Conservation (phyloP, 805 yeast species). For the Zygosaccharomyces rouxii region DNA sequence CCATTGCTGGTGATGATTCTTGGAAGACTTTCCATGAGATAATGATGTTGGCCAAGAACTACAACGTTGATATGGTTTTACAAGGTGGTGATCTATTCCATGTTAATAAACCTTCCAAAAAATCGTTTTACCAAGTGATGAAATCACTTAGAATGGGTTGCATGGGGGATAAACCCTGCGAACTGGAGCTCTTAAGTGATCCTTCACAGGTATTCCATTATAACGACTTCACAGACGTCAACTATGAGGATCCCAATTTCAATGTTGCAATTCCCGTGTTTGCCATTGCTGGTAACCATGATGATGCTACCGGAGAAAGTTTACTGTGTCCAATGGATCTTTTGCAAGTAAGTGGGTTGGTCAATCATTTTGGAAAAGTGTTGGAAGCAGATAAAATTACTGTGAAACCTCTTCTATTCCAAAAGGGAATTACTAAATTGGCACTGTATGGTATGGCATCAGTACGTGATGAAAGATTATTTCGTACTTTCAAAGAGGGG, state of each 20-base stretch:
- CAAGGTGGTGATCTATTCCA: constrained; percentile 95
- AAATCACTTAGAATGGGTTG: constrained; percentile 65
- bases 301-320: constrained; percentile 88
- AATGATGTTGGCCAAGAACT: constrained; percentile 59
- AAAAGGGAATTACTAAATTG: constrained; percentile 75
- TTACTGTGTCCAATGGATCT: constrained; percentile 82
- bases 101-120: constrained; percentile 80
- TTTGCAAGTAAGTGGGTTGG: constrained; percentile 70
- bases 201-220: constrained; percentile 55
- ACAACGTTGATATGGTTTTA: constrained; percentile 80
- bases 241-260: constrained; percentile 85
- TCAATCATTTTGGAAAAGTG: constrained; percentile 87
- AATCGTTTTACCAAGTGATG: constrained; percentile 79
- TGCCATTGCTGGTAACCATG: constrained; percentile 94
- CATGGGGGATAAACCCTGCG: constrained; percentile 84
- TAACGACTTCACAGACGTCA: constrained; percentile 64
- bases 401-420: constrained; percentile 71
- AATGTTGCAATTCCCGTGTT: constrained; percentile 88
- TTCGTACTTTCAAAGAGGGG: constrained; percentile 75
- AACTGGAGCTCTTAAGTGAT: constrained; percentile 76
- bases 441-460: constrained; percentile 88
- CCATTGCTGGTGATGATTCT: constrained; percentile 84
- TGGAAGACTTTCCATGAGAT: constrained; percentile 86
- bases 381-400: constrained; percentile 68
- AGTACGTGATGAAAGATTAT: constrained; percentile 83